Conservation (phyloP, 2,329 filamentous ascomycete species). For the Amauroascus niger region DNA sequence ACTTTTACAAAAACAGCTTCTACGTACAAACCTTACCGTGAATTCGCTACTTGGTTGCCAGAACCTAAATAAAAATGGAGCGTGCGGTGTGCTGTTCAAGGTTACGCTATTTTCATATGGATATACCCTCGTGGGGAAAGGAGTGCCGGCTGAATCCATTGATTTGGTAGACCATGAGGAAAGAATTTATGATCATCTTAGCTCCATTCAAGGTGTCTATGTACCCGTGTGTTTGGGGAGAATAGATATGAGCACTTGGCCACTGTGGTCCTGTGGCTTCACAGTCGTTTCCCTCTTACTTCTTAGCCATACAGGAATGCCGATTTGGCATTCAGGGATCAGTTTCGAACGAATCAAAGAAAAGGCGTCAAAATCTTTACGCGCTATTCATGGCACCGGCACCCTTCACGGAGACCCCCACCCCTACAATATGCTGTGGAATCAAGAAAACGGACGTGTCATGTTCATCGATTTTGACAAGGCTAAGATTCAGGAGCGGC, state of each 20-base stretch:
- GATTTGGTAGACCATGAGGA: constrained; percentile 14
- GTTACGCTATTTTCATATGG: constrained; percentile 18
- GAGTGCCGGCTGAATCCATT: constrained; percentile 7
- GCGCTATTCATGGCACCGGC: constrained; percentile 13
- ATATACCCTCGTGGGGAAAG: constrained; percentile 21
- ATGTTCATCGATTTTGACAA: constrained; percentile 16
- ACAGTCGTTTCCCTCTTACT: constrained; percentile 12
- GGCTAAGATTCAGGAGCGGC: neutral
- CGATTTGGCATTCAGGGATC: neutral
- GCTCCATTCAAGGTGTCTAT: constrained; percentile 15
- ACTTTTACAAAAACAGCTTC: constrained; percentile 11
- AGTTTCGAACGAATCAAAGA: neutral
- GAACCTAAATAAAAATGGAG: too few species aligned
- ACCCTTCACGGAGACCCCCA: constrained; percentile 10
- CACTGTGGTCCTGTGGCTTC: constrained; percentile 10
- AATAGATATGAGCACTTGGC: constrained; percentile 13
- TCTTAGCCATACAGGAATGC: constrained; percentile 10
- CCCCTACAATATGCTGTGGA: constrained; percentile 14
- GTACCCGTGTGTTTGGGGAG: constrained; percentile 19
- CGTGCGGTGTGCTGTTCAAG: constrained; percentile 19
- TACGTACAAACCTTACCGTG: too few species aligned
- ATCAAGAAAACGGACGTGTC: constrained; percentile 7
- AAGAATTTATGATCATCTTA: constrained; percentile 14
- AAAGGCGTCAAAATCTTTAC: constrained; percentile 1
- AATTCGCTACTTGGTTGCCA: too few species aligned